Conservation (phyloP, 768 basidiomycete species). For the Russula sp. region DNA sequence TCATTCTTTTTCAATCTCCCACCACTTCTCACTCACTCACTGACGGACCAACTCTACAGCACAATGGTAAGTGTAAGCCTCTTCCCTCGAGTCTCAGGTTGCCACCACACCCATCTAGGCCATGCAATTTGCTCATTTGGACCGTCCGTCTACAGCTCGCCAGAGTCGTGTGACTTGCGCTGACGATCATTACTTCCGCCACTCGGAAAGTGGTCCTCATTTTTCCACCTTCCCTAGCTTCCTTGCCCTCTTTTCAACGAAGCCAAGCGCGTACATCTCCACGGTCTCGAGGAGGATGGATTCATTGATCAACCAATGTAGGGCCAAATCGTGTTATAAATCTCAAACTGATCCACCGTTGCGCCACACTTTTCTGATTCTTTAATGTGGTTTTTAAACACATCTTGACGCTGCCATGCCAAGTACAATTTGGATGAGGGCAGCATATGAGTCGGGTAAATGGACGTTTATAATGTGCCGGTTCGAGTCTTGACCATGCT, state of each 20-base stretch:
- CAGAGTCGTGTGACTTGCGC: no score
- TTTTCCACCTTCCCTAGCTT: neutral
- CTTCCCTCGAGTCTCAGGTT: no score
- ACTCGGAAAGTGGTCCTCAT: no score
- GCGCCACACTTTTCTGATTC: no score
- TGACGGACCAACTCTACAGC: no score
- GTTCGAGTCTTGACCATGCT: neutral
- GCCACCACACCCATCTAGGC: no score
- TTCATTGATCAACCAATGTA: neutral
- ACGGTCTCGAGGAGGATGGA: neutral
- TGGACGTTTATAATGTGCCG: neutral
- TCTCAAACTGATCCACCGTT: neutral
- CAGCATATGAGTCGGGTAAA: neutral
- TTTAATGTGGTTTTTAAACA: neutral
- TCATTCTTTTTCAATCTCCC: no score
- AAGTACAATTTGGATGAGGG: neutral
- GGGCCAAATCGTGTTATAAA: neutral
- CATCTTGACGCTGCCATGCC: neutral
- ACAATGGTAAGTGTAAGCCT: no score
- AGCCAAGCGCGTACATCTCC: neutral
- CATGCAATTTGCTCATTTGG: no score
- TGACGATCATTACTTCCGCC: no score
- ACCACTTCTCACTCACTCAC: no score
- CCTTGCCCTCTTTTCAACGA: neutral
- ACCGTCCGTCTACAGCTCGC: no score